Percentiles rank a stretch among this genome's conserved stretches.
phyloP scores from a whole-genome alignment of 2,329 filamentous ascomycete species.

The Cercospora sojina region DNA sequence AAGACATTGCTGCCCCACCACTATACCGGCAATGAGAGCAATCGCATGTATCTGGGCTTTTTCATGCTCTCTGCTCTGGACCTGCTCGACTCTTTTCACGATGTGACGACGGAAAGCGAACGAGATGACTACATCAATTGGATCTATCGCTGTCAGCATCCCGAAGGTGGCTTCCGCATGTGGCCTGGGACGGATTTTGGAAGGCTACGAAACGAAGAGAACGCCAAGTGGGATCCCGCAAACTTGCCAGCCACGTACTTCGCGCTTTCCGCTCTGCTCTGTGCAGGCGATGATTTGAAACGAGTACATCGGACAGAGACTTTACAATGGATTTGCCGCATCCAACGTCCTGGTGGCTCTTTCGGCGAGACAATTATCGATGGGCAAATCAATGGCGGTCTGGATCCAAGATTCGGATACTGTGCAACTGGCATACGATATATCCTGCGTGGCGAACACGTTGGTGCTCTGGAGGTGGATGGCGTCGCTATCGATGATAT shows the following conservation, averaged over 20 bases:
- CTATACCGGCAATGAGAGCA: constrained; percentile 88
- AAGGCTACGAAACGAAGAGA: constrained; percentile 49
- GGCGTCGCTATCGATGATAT: constrained; percentile 67
- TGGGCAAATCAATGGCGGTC: constrained; percentile 68
- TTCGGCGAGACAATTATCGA: constrained; percentile 78
- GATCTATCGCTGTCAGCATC: constrained; percentile 84
- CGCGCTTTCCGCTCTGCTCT: constrained; percentile 71
- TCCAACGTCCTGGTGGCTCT: constrained; percentile 83
- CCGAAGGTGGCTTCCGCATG: constrained; percentile 82
- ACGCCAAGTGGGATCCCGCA: constrained; percentile 66
- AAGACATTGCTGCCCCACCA: constrained; percentile 74
- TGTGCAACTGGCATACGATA: constrained; percentile 78
- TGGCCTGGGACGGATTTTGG: constrained; percentile 68
- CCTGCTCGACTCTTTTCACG: constrained; percentile 65
- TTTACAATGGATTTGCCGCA: constrained; percentile 67
- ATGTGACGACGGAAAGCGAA: constrained; percentile 55
- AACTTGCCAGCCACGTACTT: constrained; percentile 89
- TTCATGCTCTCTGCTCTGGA: constrained; percentile 87
- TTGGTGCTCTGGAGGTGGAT: constrained; percentile 56
- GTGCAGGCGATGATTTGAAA: constrained; percentile 59
- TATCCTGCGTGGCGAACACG: constrained; percentile 59
- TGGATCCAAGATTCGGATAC: constrained; percentile 86
- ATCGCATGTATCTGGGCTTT: constrained; percentile 83
- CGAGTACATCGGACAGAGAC: constrained; percentile 67
- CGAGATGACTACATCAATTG: constrained; percentile 63